Evolutionary conservation across 257 asterid species (phyloP).

Genomic region (Solanum pennellii): DNA sequence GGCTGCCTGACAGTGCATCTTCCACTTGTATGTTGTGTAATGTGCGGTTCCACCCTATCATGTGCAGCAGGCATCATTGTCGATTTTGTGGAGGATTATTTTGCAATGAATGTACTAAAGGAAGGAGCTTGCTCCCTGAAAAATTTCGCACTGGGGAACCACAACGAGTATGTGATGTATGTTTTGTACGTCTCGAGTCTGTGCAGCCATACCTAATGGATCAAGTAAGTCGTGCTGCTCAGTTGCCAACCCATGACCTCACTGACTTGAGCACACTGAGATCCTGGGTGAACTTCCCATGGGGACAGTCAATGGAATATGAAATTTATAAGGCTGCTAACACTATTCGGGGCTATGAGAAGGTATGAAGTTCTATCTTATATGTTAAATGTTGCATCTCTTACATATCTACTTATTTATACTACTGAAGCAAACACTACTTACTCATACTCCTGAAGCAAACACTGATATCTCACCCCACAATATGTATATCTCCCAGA

Average conservation of each 20-base stretch:
- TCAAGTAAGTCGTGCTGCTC: constrained; percentile 87
- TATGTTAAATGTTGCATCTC: not conserved
- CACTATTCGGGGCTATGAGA: constrained; percentile 59
- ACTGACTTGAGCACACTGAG: constrained; percentile 95
- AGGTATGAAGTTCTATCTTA: constrained; percentile 24
- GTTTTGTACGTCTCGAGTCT: constrained; percentile 79
- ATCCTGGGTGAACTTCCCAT: constrained; percentile 97
- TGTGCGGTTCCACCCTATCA: constrained; percentile 82
- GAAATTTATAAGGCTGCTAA: constrained; percentile 96
- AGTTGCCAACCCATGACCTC: constrained; percentile 81
- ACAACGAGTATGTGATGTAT: constrained; percentile 93
- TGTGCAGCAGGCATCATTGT: constrained; percentile 99
- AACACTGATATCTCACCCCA: not conserved
- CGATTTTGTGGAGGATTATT: constrained; percentile 93
- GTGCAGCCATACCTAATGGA: constrained; percentile 88
- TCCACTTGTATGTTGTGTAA: constrained; percentile 89
- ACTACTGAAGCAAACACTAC: not conserved
- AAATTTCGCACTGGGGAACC: constrained; percentile 68
- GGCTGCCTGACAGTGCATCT: constrained; percentile 94
- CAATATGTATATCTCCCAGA: not conserved
- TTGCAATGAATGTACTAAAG: constrained; percentile 79
- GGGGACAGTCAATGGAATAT: constrained; percentile 98
- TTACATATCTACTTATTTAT: not conserved
- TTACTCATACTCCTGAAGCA: not conserved
- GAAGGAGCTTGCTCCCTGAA: constrained; percentile 83